These are phyloP conservation scores for Pelargonium citronellum DNA, from an alignment of 441 rosid genomes.

Conservation along the genomic window DNA sequence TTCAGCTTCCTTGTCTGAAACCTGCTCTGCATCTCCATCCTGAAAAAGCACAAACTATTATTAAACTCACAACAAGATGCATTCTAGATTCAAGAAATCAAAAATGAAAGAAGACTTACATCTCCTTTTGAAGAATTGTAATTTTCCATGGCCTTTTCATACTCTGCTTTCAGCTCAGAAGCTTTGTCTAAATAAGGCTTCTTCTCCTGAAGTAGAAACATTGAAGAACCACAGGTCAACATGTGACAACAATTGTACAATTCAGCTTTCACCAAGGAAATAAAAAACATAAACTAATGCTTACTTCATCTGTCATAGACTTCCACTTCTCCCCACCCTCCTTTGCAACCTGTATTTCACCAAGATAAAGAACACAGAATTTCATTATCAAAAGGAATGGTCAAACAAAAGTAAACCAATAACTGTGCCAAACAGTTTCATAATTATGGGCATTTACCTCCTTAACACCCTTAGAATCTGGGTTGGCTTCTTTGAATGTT, in stretches of 20 bases:
- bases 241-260: background rate
- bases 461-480: conserved; percentile 41
- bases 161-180: conserved; percentile 63
- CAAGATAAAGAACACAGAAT: background rate
- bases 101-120: conserved; percentile 26
- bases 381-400: background rate
- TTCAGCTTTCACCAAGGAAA: background rate
- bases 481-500: conserved; percentile 50
- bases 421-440: background rate
- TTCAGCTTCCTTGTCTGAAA: conserved; percentile 32
- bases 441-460: conserved; percentile 29
- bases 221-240: background rate
- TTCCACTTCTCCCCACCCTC: conserved; percentile 84
- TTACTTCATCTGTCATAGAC: conserved; percentile 74
- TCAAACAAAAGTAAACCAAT: background rate
- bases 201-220: conserved; percentile 48
- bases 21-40: conserved; percentile 30
- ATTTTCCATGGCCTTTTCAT: conserved; percentile 38
- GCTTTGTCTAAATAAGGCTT: conserved; percentile 63
- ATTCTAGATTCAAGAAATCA: background rate
- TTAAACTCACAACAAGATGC: background rate
- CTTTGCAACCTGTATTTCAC: conserved; percentile 51
- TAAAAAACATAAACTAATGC: conserved; percentile 13
- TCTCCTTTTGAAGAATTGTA: conserved; percentile 37
- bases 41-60: conserved; percentile 19